Base-by-base conservation (phyloP, 768 basidiomycete genomes). In the Kwoniella dejecticola region DNA sequence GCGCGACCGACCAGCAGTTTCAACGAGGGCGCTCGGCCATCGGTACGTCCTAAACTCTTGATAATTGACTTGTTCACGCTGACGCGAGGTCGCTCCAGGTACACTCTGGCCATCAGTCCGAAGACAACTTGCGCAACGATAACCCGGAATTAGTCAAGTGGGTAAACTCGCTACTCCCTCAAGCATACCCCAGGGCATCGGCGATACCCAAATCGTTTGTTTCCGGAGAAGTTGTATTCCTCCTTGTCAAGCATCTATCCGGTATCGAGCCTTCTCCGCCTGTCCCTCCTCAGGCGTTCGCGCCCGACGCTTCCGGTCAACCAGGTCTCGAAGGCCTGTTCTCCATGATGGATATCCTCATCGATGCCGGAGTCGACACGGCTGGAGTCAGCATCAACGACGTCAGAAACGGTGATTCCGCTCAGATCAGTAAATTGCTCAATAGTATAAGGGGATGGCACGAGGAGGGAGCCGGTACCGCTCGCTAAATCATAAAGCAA, bases 381-480 rank as follows among this genome's bases (percentile, higher is more conserved):
- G 93, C 89, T 8, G 85, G 87, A 63, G 88, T 97, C 30, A 92
- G 89, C 69, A 94, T 96, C 80, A 95, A 95, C 74, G 95, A 98
- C 79, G 83, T 98, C 31, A 83, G 90, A 52, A 85, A 86, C 63
- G 90, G 89, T 29, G 90, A 88, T 75, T 82, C 86, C 48, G 87
- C 89, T 45, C 93, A 90, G 81, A 85, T 95, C 62, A 68, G 88
- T 3, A 88, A 91, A 76, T 80, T 98, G 31, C 76, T 97, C 70
- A 85, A 83, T 68, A 80, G 78, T 63, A 71, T 77, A 17, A 62
- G 56, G 29, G 48, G 48, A 0, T 71, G 69, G 69, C 29, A 62
- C 24, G 60, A 55, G 30, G 27, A 40, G 7, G 36, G 45, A 24
- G 52, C 60, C 27, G 60, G 60, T 38, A 21, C 40, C 26, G 58